Evolutionary conservation across 495 filamentous ascomycete species (phyloP).

Genomic region (Poronia punctata): DNA sequence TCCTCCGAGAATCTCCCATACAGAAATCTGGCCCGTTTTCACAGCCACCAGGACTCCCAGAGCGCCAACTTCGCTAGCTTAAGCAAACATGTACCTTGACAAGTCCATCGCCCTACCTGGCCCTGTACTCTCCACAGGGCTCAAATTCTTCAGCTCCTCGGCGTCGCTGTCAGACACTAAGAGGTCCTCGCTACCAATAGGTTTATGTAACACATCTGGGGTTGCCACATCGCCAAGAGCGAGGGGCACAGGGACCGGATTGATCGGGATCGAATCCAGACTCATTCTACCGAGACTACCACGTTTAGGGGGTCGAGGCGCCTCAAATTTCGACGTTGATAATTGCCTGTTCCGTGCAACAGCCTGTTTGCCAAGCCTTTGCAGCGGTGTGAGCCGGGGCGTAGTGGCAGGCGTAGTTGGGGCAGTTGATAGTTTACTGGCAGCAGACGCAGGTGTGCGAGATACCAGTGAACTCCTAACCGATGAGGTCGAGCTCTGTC

Average conservation of each 20-base stretch:
- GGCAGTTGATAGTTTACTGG: constrained; percentile 23
- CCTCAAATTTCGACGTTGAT: constrained; percentile 35
- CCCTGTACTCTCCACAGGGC: constrained; percentile 10
- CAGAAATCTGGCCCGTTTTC: neutral
- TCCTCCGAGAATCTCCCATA: constrained; percentile 6
- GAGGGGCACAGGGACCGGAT: constrained; percentile 36
- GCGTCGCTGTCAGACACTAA: constrained; percentile 61
- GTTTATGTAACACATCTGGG: constrained; percentile 29
- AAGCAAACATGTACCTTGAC: constrained; percentile 47
- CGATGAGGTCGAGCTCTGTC: constrained; percentile 21
- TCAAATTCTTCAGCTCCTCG: constrained; percentile 23
- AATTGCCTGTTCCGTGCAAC: constrained; percentile 23
- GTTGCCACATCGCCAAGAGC: constrained; percentile 35
- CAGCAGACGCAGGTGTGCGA: constrained; percentile 25
- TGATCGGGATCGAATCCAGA: constrained; percentile 28
- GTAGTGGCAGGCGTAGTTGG: constrained; percentile 18
- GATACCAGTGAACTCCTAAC: constrained; percentile 10
- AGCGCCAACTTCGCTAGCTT: constrained; percentile 4
- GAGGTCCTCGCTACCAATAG: constrained; percentile 68
- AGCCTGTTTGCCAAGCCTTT: constrained; percentile 40
- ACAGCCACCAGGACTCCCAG: neutral
- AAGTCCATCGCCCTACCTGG: constrained; percentile 36
- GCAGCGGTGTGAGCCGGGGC: constrained; percentile 34
- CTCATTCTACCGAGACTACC: constrained; percentile 50
- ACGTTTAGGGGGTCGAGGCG: constrained; percentile 50